phyloP scores from a whole-genome alignment of 2,329 filamentous ascomycete genomes.

The Alternaria rosae region DNA sequence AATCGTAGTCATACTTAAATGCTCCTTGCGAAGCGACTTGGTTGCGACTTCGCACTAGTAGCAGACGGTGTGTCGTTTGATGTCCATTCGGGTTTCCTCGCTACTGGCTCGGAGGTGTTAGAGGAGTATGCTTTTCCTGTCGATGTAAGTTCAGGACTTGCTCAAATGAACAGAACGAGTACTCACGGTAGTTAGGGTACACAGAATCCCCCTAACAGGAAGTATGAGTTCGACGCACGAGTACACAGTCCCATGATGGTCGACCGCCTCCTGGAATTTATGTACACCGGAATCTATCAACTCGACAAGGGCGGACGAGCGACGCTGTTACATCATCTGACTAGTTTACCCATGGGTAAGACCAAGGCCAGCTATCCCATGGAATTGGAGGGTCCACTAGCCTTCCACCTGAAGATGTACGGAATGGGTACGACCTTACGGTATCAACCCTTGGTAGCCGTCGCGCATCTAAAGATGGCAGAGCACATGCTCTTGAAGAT shows the following conservation, averaged over 20 bases:
- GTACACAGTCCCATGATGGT: not conserved
- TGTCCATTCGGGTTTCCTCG: not conserved
- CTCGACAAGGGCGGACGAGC: not conserved
- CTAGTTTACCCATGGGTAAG: not conserved
- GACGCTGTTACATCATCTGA: not conserved
- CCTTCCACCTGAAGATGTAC: not conserved
- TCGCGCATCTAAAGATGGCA: not conserved
- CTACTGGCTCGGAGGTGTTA: not conserved
- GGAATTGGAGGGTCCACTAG: not conserved
- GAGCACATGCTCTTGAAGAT: not conserved
- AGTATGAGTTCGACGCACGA: not conserved
- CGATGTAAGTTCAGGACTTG: not conserved
- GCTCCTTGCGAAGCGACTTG: not conserved
- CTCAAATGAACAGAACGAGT: not conserved
- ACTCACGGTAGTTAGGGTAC: not conserved
- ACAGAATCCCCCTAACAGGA: accelerated
- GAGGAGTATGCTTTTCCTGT: not conserved
- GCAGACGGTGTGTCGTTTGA: not conserved
- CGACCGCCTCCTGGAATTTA: not conserved
- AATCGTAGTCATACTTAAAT: not conserved
- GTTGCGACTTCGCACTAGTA: not conserved
- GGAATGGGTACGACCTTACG: not conserved
- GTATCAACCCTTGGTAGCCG: not conserved
- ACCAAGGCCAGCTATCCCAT: not conserved
- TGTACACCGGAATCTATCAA: not conserved